Base-by-base conservation (phyloP, 352 stramenopile species). In the Phytophthora pluvialis region DNA sequence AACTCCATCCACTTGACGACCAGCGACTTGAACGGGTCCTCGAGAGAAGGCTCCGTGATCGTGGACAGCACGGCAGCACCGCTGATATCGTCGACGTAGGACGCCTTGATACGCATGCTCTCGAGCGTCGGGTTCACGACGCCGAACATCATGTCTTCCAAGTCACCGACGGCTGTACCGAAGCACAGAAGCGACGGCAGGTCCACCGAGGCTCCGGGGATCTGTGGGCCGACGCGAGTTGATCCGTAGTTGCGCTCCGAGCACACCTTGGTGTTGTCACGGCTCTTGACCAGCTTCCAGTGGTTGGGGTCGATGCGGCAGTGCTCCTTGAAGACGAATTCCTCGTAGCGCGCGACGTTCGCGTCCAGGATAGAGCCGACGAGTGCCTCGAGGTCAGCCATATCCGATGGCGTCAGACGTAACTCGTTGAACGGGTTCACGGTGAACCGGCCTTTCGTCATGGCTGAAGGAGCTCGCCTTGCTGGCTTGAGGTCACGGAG, bases 61-160 rank as follows among this genome's bases (percentile, higher is more conserved):
- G 58, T 65, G 0, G 65, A 64, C 16, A 90, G 48, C 53, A 90
- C 77, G 0, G 67, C 68, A 32, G 64, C 73, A 60, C 85, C 81
- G 28, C 73, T 68, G 21, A 86, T 79, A 48, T 76, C 72, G 9
- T 76, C 52, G 32, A 85, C 59, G 55, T 87, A 85, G 0, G 81
- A 78, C 0, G 77, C 70, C 54, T 78, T 81, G 56, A 88, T 78
- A 3, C 70, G 60, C 75, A 88, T 81, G 60, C 63, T 62, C 16
- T 76, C 70, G 4, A 77, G 55, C 16, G 77, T 87, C 25, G 75
- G 63, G 67, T 83, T 78, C 4, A 87, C 57, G 7, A 81, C 68
- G 5, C 78, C 77, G 56, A 84, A 90, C 65, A 90, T 74, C 59
- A 88, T 69, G 56, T 80, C 72, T 26, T 89, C 77, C 8, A 89